phyloP scores from a whole-genome alignment of 495 filamentous ascomycete species.

The Hamigera avellanea region DNA sequence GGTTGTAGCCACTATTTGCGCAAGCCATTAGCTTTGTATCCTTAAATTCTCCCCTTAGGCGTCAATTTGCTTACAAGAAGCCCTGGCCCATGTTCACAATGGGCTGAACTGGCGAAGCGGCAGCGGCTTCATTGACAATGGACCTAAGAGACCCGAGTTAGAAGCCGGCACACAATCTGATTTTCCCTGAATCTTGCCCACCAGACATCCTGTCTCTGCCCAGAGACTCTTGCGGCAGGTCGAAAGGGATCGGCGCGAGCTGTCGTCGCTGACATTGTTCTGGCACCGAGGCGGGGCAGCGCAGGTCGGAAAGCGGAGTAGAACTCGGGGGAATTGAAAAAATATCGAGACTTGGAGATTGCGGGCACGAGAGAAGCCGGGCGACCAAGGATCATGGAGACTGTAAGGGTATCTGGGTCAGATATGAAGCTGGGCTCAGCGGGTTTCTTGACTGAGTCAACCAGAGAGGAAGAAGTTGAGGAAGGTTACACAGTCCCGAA shows the following conservation, averaged over 20 bases:
- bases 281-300: slow-evolving; percentile 13
- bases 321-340: slow-evolving; percentile 2
- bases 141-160: slow-evolving; percentile 44
- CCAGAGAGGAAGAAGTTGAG: too few relatives aligned
- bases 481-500: too few relatives aligned
- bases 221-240: slow-evolving; percentile 70
- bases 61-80: slow-evolving; percentile 52
- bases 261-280: slow-evolving; percentile 34
- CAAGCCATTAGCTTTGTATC: neutral
- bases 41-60: neutral
- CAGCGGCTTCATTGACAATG: slow-evolving; percentile 87
- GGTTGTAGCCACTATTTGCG: slow-evolving; percentile 72
- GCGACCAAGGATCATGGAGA: too few relatives aligned
- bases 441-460: neutral
- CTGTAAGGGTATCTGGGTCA: too few relatives aligned
- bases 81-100: slow-evolving; percentile 95
- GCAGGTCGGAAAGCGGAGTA: slow-evolving; percentile 1
- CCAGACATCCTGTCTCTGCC: slow-evolving; percentile 90
- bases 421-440: neutral
- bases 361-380: too few relatives aligned
- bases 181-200: slow-evolving; percentile 21
- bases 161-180: neutral
- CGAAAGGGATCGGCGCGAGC: slow-evolving; percentile 39
- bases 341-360: too few relatives aligned
- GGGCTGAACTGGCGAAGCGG: slow-evolving; percentile 75